A percentile compares a stretch with the other conserved stretches of the same genome.
phyloP scores from a whole-genome alignment of 2,329 filamentous ascomycete genomes.

The Fusarium nurragi region DNA sequence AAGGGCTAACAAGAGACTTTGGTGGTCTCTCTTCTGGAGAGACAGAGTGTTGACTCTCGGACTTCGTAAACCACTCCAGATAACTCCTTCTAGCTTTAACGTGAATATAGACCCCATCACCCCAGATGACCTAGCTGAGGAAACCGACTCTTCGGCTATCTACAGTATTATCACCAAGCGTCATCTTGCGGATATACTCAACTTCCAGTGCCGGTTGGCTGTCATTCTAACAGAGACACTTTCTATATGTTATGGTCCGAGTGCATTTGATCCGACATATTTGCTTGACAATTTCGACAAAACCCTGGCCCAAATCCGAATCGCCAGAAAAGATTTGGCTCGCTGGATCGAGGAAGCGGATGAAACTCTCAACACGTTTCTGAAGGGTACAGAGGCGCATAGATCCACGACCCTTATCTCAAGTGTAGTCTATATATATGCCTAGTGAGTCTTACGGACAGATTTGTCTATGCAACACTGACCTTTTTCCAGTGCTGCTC shows the following conservation, averaged over 20 bases:
- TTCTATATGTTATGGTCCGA: conserved; percentile 8
- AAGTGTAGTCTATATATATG: conserved; percentile 27
- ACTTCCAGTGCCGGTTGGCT: conserved; percentile 1
- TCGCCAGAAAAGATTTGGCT: background rate
- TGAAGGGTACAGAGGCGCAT: background rate
- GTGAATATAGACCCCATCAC: background rate
- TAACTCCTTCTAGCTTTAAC: conserved; percentile 15
- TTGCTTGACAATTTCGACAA: conserved; percentile 5
- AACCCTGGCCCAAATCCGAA: background rate
- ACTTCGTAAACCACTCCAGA: conserved; percentile 5
- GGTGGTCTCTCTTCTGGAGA: conserved; percentile 27
- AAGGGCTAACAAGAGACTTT: conserved; percentile 11
- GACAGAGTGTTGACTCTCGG: conserved; percentile 12
- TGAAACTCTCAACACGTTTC: background rate
- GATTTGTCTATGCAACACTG: rapidly evolving
- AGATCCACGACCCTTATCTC: conserved; percentile 18
- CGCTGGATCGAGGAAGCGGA: conserved; percentile 3
- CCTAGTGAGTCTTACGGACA: background rate
- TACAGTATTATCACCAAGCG: conserved; percentile 1
- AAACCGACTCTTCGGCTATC: background rate
- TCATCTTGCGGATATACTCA: background rate
- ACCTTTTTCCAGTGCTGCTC: conserved; percentile 3
- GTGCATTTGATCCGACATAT: conserved; percentile 8
- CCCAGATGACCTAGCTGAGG: background rate
- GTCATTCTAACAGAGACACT: conserved; percentile 7